A percentile compares a stretch with the other conserved stretches of the same genome.
Evolutionary conservation across 352 stramenopile species (phyloP).

Genomic region (Phytophthora lateralis): DNA sequence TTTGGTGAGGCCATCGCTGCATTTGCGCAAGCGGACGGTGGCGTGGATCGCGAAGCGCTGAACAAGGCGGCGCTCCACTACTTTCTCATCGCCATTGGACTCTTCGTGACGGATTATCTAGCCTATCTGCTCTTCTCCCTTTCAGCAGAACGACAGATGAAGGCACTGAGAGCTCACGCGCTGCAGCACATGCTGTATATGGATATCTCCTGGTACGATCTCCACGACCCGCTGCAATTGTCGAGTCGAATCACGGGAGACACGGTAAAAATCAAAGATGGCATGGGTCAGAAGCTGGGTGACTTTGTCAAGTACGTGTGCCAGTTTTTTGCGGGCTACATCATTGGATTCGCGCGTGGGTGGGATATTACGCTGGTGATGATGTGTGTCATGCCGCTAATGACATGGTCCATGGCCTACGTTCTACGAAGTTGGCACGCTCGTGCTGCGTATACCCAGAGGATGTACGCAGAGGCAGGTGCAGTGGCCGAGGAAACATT

Average conservation of each 20-base stretch:
- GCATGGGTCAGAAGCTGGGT: constrained; percentile 48
- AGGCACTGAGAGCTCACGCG: constrained; percentile 32
- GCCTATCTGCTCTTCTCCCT: constrained; percentile 43
- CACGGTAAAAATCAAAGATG: constrained; percentile 54
- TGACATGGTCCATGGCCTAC: constrained; percentile 11
- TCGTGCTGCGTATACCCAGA: background rate
- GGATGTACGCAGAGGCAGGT: background rate
- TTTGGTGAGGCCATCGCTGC: constrained; percentile 49
- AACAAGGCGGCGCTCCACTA: constrained; percentile 37
- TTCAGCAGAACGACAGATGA: constrained; percentile 49
- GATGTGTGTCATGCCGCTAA: constrained; percentile 21
- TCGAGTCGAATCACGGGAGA: constrained; percentile 40
- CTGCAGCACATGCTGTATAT: constrained; percentile 43
- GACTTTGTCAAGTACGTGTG: constrained; percentile 20
- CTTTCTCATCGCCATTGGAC: constrained; percentile 37
- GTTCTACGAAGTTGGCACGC: constrained; percentile 10
- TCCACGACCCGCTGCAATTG: constrained; percentile 37
- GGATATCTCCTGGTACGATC: constrained; percentile 57
- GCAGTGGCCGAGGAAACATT: background rate
- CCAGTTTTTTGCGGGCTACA: constrained; percentile 23
- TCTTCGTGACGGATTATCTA: constrained; percentile 47
- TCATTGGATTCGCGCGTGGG: constrained; percentile 14
- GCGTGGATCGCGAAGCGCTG: constrained; percentile 25
- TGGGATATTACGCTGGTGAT: constrained; percentile 45
- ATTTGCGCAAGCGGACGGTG: constrained; percentile 34